Evolutionary conservation across 2,329 filamentous ascomycete genomes (phyloP).

Genomic region (Fusarium pseudoanthophilum): DNA sequence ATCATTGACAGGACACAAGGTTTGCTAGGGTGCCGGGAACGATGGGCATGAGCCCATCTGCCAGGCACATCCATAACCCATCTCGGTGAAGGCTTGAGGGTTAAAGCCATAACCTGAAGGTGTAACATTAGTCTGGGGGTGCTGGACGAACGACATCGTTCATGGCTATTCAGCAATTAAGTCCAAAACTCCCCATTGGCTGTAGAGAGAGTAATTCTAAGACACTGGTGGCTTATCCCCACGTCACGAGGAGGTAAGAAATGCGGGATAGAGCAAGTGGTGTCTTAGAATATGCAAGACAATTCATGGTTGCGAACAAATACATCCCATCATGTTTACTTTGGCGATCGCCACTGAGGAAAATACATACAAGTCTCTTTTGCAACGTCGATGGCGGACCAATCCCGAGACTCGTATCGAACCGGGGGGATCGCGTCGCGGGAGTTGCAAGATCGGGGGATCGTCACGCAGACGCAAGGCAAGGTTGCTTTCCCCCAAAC

Average conservation of each 20-base stretch:
- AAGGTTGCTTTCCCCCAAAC: slow-evolving; percentile 31
- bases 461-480: slow-evolving; percentile 37
- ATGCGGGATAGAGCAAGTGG: slow-evolving; percentile 3
- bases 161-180: background rate
- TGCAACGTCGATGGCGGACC: slow-evolving; percentile 22
- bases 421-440: slow-evolving; percentile 21
- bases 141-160: slow-evolving; percentile 10
- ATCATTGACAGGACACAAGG: slow-evolving; percentile 22
- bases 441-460: slow-evolving; percentile 42
- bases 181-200: background rate
- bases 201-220: background rate
- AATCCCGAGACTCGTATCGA: slow-evolving; percentile 15
- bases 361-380: slow-evolving; percentile 19
- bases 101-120: slow-evolving; percentile 28
- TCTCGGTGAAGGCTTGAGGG: slow-evolving; percentile 22
- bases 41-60: slow-evolving; percentile 21
- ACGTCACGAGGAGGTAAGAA: slow-evolving; percentile 6
- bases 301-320: slow-evolving; percentile 14
- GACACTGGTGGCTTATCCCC: background rate
- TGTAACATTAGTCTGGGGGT: slow-evolving; percentile 33
- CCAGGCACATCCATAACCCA: slow-evolving; percentile 11
- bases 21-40: slow-evolving; percentile 26
- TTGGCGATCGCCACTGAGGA: slow-evolving; percentile 21
- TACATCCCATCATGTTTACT: slow-evolving; percentile 16
- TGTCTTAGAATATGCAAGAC: slow-evolving; percentile 10